phyloP scores from a whole-genome alignment of 2,329 filamentous ascomycete species.

The Cladosporium velox region DNA sequence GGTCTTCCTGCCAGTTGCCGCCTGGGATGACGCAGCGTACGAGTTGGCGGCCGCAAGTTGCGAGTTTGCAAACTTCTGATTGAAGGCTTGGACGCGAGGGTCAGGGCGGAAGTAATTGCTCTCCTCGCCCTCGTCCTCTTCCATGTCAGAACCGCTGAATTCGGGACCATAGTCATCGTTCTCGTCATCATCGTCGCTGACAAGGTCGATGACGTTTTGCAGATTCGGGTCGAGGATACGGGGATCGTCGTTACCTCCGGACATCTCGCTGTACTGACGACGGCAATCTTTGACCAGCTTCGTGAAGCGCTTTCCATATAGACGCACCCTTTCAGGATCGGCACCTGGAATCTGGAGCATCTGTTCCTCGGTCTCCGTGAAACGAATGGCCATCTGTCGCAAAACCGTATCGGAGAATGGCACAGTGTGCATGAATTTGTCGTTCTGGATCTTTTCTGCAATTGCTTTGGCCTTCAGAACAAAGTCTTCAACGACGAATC shows the following conservation, averaged over 20 bases:
- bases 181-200: slow-evolving; percentile 43
- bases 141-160: slow-evolving; percentile 46
- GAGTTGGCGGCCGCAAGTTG: slow-evolving; percentile 17
- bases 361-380: slow-evolving; percentile 62
- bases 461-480: slow-evolving; percentile 61
- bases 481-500: slow-evolving; percentile 65
- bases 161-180: slow-evolving; percentile 48
- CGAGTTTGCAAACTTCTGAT: slow-evolving; percentile 26
- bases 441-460: slow-evolving; percentile 63
- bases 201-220: slow-evolving; percentile 50
- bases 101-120: slow-evolving; percentile 32
- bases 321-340: slow-evolving; percentile 61
- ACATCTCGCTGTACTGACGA: slow-evolving; percentile 43
- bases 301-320: slow-evolving; percentile 63
- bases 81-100: slow-evolving; percentile 26
- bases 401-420: slow-evolving; percentile 70
- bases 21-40: background rate
- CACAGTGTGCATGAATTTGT: slow-evolving; percentile 57
- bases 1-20: slow-evolving; percentile 1
- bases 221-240: slow-evolving; percentile 53
- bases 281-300: slow-evolving; percentile 53
- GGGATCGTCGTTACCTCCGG: slow-evolving; percentile 43
- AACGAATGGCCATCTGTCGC: slow-evolving; percentile 70
- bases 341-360: slow-evolving; percentile 68
- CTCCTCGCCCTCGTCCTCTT: slow-evolving; percentile 39